Evolutionary conservation across 352 stramenopile species (phyloP).

Genomic region (Pythium sukuiense): DNA sequence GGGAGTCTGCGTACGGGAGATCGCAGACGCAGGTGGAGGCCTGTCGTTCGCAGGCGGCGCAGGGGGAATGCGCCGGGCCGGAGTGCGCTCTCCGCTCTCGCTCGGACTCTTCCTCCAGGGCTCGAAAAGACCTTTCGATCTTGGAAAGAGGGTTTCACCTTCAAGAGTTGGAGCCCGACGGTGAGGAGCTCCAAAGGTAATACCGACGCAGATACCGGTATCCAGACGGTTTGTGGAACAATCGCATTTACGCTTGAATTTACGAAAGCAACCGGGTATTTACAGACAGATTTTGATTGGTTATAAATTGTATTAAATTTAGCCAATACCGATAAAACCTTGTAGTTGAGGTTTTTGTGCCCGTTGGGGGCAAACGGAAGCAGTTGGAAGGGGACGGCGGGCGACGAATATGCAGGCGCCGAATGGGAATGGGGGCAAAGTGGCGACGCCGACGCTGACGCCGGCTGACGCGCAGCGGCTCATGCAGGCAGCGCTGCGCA

Average conservation of each 20-base stretch:
- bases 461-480: slow-evolving; percentile 78
- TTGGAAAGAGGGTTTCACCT: slow-evolving; percentile 32
- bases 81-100: slow-evolving; percentile 13
- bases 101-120: slow-evolving; percentile 14
- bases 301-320: slow-evolving; percentile 1
- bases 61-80: slow-evolving; percentile 10
- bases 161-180: slow-evolving; percentile 8
- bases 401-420: slow-evolving; percentile 14
- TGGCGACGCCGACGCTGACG: slow-evolving; percentile 38
- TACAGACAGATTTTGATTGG: slow-evolving; percentile 16
- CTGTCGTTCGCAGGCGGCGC: not conserved
- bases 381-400: slow-evolving; percentile 6
- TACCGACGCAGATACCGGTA: slow-evolving; percentile 26
- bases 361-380: slow-evolving; percentile 6
- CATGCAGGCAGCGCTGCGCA: slow-evolving; percentile 80
- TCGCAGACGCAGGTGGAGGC: not conserved
- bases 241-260: slow-evolving; percentile 11
- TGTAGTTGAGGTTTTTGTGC: slow-evolving; percentile 17
- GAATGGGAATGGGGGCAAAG: slow-evolving; percentile 15
- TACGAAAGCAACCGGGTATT: slow-evolving; percentile 2
- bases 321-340: slow-evolving; percentile 18
- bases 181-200: not conserved
- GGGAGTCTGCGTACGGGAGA: not conserved
- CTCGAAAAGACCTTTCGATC: slow-evolving; percentile 38
- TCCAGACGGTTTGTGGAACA: slow-evolving; percentile 30